These are phyloP conservation scores for Parastagonospora nodorum DNA, from an alignment of 2,329 filamentous ascomycete genomes.

Conservation along the genomic window DNA sequence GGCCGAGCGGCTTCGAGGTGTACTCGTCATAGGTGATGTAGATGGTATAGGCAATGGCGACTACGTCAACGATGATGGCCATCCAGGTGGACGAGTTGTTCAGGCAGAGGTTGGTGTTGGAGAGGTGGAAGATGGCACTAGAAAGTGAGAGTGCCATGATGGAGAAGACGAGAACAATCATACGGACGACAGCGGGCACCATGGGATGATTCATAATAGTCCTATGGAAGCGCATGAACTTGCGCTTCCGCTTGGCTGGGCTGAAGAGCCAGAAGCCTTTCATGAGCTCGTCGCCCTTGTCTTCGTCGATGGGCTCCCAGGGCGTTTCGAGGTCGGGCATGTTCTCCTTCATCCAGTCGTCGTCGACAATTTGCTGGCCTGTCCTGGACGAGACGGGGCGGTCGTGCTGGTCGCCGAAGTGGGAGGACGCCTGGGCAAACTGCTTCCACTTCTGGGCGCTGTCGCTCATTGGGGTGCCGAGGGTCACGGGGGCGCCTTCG, in stretches of 20 bases:
- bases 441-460: conserved; percentile 47
- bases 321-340: conserved; percentile 52
- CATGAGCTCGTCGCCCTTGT: conserved; percentile 54
- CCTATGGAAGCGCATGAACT: conserved; percentile 67
- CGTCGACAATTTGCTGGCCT: conserved; percentile 43
- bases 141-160: conserved; percentile 80
- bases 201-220: conserved; percentile 79
- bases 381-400: conserved; percentile 30
- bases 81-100: conserved; percentile 73
- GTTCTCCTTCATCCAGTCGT: conserved; percentile 56
- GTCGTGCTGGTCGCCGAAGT: conserved; percentile 28
- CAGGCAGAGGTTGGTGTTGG: conserved; percentile 45
- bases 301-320: conserved; percentile 62
- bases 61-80: conserved; percentile 84
- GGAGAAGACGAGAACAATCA: conserved; percentile 83
- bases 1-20: conserved; percentile 86
- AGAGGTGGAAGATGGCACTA: conserved; percentile 68
- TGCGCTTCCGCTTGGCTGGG: conserved; percentile 55
- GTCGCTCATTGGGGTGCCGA: conserved; percentile 39
- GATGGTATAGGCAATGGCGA: conserved; percentile 86
- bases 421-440: conserved; percentile 39
- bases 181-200: conserved; percentile 80
- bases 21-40: conserved; percentile 98
- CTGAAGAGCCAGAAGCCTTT: conserved; percentile 57
- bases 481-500: conserved; percentile 45